A percentile compares a stretch with the other conserved stretches of the same genome.
Conservation (phyloP, 2,329 filamentous ascomycete species). For the Spiromastix sp. region DNA sequence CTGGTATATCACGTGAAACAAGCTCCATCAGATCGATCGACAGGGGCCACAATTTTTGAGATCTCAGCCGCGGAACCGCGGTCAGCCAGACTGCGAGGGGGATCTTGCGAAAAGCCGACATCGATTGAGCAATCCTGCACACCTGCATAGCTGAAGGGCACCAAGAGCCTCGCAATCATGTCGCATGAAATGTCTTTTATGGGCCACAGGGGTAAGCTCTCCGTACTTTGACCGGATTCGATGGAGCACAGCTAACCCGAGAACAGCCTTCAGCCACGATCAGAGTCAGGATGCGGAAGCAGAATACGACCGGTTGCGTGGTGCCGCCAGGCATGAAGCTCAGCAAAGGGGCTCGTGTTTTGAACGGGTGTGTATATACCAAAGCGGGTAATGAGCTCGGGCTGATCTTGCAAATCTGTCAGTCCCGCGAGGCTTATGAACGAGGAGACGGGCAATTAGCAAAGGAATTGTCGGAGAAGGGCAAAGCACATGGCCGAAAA, state of each 20-base stretch:
- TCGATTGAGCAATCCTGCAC: too few species aligned
- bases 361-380: constrained; percentile 45
- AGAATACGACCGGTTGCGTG: constrained; percentile 86
- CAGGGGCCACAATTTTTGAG: too few species aligned
- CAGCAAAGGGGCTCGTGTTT: constrained; percentile 69
- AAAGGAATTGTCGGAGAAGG: constrained; percentile 73
- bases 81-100: too few species aligned
- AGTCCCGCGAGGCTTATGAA: constrained; percentile 70
- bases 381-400: not conserved
- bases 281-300: constrained; percentile 59
- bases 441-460: constrained; percentile 74
- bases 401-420: not conserved
- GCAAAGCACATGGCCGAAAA: constrained; percentile 69
- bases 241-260: not conserved
- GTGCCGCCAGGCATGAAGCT: constrained; percentile 71
- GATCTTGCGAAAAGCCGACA: too few species aligned
- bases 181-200: constrained; percentile 34
- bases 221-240: not conserved
- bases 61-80: too few species aligned
- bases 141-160: too few species aligned
- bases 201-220: constrained; percentile 26
- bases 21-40: too few species aligned
- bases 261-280: constrained; percentile 63
- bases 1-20: too few species aligned
- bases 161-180: constrained; percentile 24